Percentiles rank a stretch among this genome's conserved stretches.
phyloP scores from a whole-genome alignment of 768 basidiomycete species.

The Termitomyces sp. region DNA sequence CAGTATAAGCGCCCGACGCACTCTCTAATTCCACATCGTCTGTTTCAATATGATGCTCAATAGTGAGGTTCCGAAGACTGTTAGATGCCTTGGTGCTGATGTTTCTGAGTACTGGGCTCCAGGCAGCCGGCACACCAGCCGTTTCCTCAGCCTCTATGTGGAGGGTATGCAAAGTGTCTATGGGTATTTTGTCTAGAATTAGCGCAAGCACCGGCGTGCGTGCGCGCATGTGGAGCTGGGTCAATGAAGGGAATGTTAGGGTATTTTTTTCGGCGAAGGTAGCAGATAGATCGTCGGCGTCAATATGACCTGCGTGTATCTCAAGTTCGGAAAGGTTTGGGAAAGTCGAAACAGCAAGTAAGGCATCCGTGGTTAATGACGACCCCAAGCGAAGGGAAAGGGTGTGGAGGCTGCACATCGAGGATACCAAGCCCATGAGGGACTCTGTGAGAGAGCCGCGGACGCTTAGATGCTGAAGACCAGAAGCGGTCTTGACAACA shows the following conservation, averaged over 20 bases:
- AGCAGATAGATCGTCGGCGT: slow-evolving; percentile 19
- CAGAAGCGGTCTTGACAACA: slow-evolving; percentile 22
- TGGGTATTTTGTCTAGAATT: slow-evolving; percentile 30
- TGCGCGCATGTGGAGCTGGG: slow-evolving; percentile 38
- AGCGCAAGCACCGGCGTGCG: slow-evolving; percentile 28
- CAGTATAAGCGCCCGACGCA: slow-evolving; percentile 10
- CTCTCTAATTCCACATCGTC: slow-evolving; percentile 26
- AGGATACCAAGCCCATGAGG: slow-evolving; percentile 28
- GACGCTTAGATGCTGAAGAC: slow-evolving; percentile 33
- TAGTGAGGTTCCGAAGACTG: slow-evolving; percentile 31
- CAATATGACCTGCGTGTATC: slow-evolving; percentile 39
- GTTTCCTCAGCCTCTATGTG: slow-evolving; percentile 34
- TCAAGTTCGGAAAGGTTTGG: slow-evolving; percentile 37
- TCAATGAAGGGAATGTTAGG: slow-evolving; percentile 31
- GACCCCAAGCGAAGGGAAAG: slow-evolving; percentile 37
- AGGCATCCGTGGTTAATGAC: slow-evolving; percentile 31
- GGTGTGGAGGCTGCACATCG: slow-evolving; percentile 27
- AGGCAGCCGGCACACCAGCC: slow-evolving; percentile 21
- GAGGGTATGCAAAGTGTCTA: slow-evolving; percentile 29
- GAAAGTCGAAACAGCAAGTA: slow-evolving; percentile 34
- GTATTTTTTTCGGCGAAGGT: slow-evolving; percentile 5
- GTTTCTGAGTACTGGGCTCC: slow-evolving; percentile 30
- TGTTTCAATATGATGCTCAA: slow-evolving; percentile 41
- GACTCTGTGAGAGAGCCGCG: slow-evolving; percentile 32
- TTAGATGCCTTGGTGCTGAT: slow-evolving; percentile 24